A percentile compares a stretch with the other conserved stretches of the same genome.
These are phyloP conservation scores for Lichtheimia ornata DNA, from an alignment of 371 early-diverging fungal species.

Conservation along the genomic window DNA sequence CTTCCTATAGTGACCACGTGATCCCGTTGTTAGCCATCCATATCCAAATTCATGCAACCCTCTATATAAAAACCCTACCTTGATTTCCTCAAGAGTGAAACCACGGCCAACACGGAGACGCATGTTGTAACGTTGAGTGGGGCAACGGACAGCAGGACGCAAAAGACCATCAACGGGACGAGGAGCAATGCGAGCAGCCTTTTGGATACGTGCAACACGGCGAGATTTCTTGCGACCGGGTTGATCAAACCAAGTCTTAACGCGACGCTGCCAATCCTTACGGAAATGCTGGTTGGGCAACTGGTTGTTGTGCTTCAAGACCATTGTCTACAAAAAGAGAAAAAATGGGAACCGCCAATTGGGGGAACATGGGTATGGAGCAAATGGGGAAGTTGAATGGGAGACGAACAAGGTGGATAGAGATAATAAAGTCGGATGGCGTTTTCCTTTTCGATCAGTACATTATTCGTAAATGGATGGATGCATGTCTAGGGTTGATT, in stretches of 20 bases:
- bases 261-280: slow-evolving; percentile 98
- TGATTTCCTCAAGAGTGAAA: slow-evolving; percentile 98
- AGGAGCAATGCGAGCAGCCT: slow-evolving; percentile 97
- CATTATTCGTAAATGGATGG: slow-evolving; percentile 6
- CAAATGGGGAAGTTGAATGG: no score
- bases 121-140: slow-evolving; percentile 98
- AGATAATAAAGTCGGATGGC: slow-evolving; percentile 6
- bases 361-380: neutral
- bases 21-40: no score
- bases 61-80: slow-evolving; percentile 56
- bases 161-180: slow-evolving; percentile 97
- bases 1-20: slow-evolving; percentile 58
- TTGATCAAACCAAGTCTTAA: slow-evolving; percentile 99
- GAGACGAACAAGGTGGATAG: neutral
- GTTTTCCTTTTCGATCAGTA: neutral
- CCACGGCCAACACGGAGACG: slow-evolving; percentile 98
- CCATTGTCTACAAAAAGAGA: slow-evolving; percentile 35
- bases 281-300: slow-evolving; percentile 99
- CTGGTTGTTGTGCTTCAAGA: slow-evolving; percentile 98
- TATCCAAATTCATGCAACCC: no score
- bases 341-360: neutral
- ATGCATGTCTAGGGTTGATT: slow-evolving; percentile 13
- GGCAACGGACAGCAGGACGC: slow-evolving; percentile 98
- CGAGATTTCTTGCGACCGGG: slow-evolving; percentile 95
- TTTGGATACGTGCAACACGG: slow-evolving; percentile 86